Evolutionary conservation across 2,329 filamentous ascomycete species (phyloP).

Genomic region (Verticillium zaregamsianum): DNA sequence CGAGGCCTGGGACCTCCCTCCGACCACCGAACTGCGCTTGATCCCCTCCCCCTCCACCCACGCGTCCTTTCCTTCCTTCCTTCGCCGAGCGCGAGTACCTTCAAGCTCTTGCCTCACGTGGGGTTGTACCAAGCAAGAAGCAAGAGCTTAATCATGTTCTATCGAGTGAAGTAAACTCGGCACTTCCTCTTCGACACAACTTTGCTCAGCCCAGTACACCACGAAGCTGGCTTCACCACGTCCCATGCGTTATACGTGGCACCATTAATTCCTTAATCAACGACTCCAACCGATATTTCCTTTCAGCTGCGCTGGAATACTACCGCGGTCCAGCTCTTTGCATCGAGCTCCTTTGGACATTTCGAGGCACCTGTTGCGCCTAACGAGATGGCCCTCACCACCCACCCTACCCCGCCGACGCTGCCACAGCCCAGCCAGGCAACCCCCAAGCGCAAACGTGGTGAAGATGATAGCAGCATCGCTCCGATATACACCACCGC

Average conservation of each 20-base stretch:
- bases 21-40: neutral
- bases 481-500: conserved; percentile 20
- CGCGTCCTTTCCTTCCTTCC: neutral
- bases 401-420: conserved; percentile 11
- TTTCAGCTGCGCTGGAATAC: neutral
- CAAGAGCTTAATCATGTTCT: neutral
- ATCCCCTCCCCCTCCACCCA: neutral
- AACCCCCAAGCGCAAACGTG: conserved; percentile 45
- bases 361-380: too few species aligned
- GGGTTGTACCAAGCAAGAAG: neutral
- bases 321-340: neutral
- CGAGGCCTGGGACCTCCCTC: neutral
- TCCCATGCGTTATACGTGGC: neutral
- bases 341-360: neutral
- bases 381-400: conserved; percentile 4
- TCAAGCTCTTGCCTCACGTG: neutral
- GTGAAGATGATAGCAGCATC: conserved; percentile 25
- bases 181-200: neutral
- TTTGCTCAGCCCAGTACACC: neutral
- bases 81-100: neutral
- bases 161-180: neutral
- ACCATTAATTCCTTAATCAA: neutral
- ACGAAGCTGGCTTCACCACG: neutral
- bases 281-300: neutral
- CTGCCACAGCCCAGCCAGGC: conserved; percentile 5